Conservation (phyloP, 129 eudicot species). For the Saussurea involucrata region DNA sequence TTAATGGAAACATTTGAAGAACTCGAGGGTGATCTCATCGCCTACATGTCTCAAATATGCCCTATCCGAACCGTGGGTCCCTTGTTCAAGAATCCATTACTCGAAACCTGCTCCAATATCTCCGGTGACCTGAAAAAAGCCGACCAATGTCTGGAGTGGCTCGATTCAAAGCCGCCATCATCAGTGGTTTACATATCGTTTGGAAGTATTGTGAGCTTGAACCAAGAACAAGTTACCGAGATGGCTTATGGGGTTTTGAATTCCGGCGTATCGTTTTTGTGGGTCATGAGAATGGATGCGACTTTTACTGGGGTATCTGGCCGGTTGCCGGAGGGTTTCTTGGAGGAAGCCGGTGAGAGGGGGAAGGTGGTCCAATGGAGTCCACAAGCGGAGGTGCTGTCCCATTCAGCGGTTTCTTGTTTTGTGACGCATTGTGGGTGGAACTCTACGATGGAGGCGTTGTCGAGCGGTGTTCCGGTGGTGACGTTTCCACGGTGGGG, state of each 20-base stretch:
- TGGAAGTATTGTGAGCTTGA: constrained; percentile 50
- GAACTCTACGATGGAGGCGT: constrained; percentile 64
- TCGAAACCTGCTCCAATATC: constrained; percentile 16
- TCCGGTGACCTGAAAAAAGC: constrained; percentile 43
- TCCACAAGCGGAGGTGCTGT: constrained; percentile 56
- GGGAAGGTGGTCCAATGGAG: constrained; percentile 60
- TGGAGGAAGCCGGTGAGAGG: constrained; percentile 26
- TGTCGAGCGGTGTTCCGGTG: constrained; percentile 64
- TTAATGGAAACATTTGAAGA: constrained; percentile 14
- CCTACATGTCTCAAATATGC: constrained; percentile 21
- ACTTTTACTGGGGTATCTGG: not conserved
- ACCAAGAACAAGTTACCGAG: constrained; percentile 48
- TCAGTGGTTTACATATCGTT: constrained; percentile 71
- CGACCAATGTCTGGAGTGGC: constrained; percentile 44
- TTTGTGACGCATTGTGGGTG: constrained; percentile 77
- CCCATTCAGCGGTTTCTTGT: constrained; percentile 54
- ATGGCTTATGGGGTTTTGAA: constrained; percentile 45
- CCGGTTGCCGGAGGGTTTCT: constrained; percentile 40
- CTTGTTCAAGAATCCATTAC: constrained; percentile 16
- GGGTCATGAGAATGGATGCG: constrained; percentile 54
- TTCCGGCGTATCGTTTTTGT: constrained; percentile 50
- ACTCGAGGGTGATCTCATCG: constrained; percentile 12
- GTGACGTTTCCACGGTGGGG: constrained; percentile 75
- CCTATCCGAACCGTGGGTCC: constrained; percentile 22
- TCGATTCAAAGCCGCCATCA: constrained; percentile 36